A percentile compares a stretch with the other conserved stretches of the same genome.
These are phyloP conservation scores for Apostasia shenzhenica DNA, from an alignment of 106 monocot genomes.

Conservation along the genomic window DNA sequence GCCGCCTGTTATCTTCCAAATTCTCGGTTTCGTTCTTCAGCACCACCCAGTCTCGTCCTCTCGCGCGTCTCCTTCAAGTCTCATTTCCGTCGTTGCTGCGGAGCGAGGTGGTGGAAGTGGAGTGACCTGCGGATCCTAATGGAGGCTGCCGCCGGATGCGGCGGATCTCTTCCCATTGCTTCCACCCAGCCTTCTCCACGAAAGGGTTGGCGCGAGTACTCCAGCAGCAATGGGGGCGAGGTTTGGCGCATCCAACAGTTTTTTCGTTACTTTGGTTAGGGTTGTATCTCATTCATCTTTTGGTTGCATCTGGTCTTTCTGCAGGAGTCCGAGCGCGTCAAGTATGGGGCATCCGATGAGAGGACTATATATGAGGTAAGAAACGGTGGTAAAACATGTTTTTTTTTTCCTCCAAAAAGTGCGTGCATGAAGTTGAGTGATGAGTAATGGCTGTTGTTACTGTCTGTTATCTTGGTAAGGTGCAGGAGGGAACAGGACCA, in stretches of 20 bases:
- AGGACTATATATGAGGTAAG: constrained; percentile 60
- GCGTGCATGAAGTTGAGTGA: background rate
- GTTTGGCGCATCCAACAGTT: constrained; percentile 3
- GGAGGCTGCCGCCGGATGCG: constrained; percentile 33
- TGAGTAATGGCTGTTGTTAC: background rate
- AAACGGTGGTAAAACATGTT: background rate
- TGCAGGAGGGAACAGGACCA: constrained; percentile 39
- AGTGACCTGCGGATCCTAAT: constrained; percentile 7
- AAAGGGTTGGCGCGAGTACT: constrained; percentile 60
- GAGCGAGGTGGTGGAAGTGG: background rate
- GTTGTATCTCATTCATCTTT: background rate
- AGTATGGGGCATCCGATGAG: constrained; percentile 45
- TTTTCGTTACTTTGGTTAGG: background rate
- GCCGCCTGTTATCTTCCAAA: background rate
- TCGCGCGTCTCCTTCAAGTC: background rate
- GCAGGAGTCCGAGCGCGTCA: constrained; percentile 31
- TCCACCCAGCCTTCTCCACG: constrained; percentile 20
- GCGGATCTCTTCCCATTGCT: constrained; percentile 26
- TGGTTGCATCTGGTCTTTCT: background rate
- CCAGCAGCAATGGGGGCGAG: constrained; percentile 30
- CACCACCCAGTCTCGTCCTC: background rate
- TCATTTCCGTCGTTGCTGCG: no score
- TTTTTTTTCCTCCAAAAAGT: background rate
- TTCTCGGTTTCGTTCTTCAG: background rate
- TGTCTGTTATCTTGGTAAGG: constrained; percentile 10